These are phyloP conservation scores for Canavalia ensiformis DNA, from an alignment of 306 rosid genomes.

Conservation along the genomic window DNA sequence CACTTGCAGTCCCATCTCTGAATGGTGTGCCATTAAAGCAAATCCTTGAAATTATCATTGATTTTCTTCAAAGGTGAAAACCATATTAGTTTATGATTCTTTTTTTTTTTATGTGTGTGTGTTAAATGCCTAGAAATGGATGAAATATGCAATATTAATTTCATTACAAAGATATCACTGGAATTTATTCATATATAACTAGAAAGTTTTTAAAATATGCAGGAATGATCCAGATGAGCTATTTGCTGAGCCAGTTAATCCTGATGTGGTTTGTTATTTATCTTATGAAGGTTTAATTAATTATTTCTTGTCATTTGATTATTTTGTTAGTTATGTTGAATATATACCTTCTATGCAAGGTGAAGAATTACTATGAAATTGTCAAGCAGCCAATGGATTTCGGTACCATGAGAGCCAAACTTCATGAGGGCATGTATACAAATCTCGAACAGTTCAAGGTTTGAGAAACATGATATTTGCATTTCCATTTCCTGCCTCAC, in stretches of 20 bases:
- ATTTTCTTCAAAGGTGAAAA: slow-evolving; percentile 49
- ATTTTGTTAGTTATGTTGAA: background rate
- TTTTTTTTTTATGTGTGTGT: background rate
- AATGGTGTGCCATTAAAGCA: slow-evolving; percentile 3
- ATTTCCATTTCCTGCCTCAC: background rate
- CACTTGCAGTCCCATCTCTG: slow-evolving; percentile 21
- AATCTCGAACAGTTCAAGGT: slow-evolving; percentile 34
- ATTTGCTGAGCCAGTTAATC: slow-evolving; percentile 23
- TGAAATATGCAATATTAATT: background rate
- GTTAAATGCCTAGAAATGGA: background rate
- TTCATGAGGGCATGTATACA: slow-evolving; percentile 28
- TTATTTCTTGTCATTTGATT: background rate
- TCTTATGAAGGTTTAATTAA: background rate
- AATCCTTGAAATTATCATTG: slow-evolving; percentile 13
- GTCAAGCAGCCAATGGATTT: slow-evolving; percentile 43
- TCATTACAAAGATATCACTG: background rate
- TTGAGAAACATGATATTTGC: background rate
- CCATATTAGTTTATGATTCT: background rate
- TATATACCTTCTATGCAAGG: background rate
- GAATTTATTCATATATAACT: background rate
- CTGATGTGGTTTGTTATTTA: slow-evolving; percentile 28
- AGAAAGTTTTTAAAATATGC: slow-evolving; percentile 2
- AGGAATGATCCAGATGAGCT: slow-evolving; percentile 1
- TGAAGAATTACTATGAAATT: background rate
- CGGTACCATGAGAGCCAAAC: slow-evolving; percentile 43